Evolutionary conservation across 2,329 filamentous ascomycete genomes (phyloP).

Genomic region (Huntiella bhutanensis): DNA sequence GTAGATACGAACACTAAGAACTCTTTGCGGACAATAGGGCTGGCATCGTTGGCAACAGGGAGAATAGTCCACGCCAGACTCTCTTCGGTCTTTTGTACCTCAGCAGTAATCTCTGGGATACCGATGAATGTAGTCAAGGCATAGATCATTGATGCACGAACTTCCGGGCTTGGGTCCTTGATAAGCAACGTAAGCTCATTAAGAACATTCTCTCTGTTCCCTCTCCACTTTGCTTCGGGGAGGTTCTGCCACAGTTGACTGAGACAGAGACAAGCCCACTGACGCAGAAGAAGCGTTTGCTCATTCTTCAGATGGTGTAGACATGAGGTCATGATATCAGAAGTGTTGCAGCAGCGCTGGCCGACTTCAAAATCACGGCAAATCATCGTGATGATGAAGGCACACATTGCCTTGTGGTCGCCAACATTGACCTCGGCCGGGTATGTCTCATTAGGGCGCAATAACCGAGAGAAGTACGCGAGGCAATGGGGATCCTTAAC

Average conservation of each 20-base stretch:
- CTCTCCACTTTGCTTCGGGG: constrained; percentile 85
- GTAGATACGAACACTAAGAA: constrained; percentile 83
- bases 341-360: constrained; percentile 76
- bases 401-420: constrained; percentile 97
- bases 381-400: constrained; percentile 92
- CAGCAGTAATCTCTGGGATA: constrained; percentile 78
- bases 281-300: constrained; percentile 71
- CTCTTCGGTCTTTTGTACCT: constrained; percentile 81
- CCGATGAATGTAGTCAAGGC: constrained; percentile 87
- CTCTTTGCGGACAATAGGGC: constrained; percentile 84
- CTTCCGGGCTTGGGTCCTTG: constrained; percentile 76
- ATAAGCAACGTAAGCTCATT: constrained; percentile 61
- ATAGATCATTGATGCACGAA: constrained; percentile 80
- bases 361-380: constrained; percentile 89
- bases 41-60: constrained; percentile 84
- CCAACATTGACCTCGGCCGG: constrained; percentile 64
- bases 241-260: constrained; percentile 88
- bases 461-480: constrained; percentile 85
- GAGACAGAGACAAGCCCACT: constrained; percentile 91
- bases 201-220: constrained; percentile 75
- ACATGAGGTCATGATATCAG: constrained; percentile 78
- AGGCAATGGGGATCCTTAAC: constrained; percentile 85
- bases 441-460: constrained; percentile 67
- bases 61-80: constrained; percentile 75
- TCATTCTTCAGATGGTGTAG: constrained; percentile 66